A percentile compares a stretch with the other conserved stretches of the same genome.
These are phyloP conservation scores for Powellomyces hirtus DNA, from an alignment of 192 early-diverging fungal species.

Conservation along the genomic window DNA sequence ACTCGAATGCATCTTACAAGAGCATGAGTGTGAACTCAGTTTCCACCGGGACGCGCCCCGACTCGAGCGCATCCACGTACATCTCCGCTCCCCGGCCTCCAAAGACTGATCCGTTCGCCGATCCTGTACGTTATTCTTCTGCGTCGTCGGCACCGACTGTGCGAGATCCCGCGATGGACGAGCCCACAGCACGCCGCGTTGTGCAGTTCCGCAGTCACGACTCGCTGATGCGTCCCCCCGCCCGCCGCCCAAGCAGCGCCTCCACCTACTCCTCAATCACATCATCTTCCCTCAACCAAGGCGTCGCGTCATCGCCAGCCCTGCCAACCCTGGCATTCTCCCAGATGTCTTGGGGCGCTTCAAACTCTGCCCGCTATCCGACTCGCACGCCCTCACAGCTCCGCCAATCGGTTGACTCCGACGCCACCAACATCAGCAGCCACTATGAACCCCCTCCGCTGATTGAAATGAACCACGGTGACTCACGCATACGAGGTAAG, in stretches of 20 bases:
- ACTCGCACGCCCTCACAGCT: not conserved
- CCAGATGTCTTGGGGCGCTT: not conserved
- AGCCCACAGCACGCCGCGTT: not conserved
- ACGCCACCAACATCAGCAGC: not conserved
- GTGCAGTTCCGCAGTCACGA: not conserved
- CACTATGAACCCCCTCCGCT: not conserved
- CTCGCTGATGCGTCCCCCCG: not conserved
- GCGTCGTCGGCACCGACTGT: not conserved
- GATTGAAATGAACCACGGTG: not conserved
- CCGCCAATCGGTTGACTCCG: not conserved
- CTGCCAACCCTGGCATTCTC: not conserved
- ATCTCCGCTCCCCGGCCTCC: not conserved
- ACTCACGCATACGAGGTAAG: not conserved
- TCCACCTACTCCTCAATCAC: not conserved
- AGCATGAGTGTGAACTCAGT: not conserved
- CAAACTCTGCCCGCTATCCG: no score
- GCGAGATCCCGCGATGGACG: not conserved
- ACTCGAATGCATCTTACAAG: not conserved
- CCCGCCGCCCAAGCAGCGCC: not conserved
- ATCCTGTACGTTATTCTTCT: not conserved
- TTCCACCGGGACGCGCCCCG: not conserved
- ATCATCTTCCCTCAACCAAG: not conserved
- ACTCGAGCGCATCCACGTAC: no score
- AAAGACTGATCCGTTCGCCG: no score
- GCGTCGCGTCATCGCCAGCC: not conserved